Evolutionary conservation across 306 rosid species (phyloP).

Genomic region (Myrica gale): DNA sequence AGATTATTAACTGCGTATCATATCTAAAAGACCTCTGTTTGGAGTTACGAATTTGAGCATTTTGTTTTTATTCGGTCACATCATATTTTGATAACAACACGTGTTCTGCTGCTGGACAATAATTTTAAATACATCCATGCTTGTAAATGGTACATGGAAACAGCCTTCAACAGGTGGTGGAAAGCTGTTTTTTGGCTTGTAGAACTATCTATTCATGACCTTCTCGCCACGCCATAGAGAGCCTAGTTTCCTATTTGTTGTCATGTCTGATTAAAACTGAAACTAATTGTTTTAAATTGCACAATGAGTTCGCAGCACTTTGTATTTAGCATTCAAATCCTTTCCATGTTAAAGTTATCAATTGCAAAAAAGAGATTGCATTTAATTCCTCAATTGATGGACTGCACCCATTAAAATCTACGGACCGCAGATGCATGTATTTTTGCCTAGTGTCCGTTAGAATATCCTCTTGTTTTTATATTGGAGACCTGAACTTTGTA

Average conservation of each 20-base stretch:
- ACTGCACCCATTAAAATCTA: neutral
- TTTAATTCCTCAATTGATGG: neutral
- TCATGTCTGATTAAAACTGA: neutral
- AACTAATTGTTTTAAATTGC: neutral
- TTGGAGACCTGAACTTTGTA: neutral
- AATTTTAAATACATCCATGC: neutral
- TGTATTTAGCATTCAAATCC: neutral
- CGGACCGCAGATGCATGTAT: neutral
- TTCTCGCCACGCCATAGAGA: neutral
- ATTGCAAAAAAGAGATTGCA: neutral
- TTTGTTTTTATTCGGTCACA: neutral
- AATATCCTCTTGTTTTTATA: neutral
- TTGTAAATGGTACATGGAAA: neutral
- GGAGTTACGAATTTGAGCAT: neutral
- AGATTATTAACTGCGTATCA: neutral
- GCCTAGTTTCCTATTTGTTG: neutral
- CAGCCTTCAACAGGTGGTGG: neutral
- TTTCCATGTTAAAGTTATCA: neutral
- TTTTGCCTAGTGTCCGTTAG: neutral
- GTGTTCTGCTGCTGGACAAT: neutral
- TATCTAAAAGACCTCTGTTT: constrained; percentile 1
- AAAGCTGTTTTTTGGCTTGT: neutral
- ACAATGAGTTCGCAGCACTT: neutral
- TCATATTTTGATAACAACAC: neutral
- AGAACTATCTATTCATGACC: neutral